A percentile compares a stretch with the other conserved stretches of the same genome.
phyloP scores from a whole-genome alignment of 1,139 yeast genomes.

The Blastobotrys petasosporus region DNA sequence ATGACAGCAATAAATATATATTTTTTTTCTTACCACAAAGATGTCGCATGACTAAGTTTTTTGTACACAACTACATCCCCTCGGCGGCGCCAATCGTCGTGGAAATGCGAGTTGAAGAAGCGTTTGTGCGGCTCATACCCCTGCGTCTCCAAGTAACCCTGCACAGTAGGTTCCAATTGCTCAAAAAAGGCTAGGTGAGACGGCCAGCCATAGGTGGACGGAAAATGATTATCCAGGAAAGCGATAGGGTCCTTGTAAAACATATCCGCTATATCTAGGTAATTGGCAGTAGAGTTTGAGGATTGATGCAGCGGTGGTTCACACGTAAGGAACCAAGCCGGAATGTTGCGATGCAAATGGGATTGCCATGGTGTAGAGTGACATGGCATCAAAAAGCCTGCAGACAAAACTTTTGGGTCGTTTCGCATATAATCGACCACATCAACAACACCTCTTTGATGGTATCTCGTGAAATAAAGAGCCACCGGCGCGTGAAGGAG shows the following conservation, averaged over 20 bases:
- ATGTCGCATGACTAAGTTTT: not conserved
- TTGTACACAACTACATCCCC: constrained; percentile 70
- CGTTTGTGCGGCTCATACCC: constrained; percentile 38
- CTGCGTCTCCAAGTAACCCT: constrained; percentile 36
- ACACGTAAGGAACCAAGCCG: constrained; percentile 78
- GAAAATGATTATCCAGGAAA: constrained; percentile 40
- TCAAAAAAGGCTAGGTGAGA: constrained; percentile 66
- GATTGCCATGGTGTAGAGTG: constrained; percentile 97
- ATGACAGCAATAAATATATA: not conserved
- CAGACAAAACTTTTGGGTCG: constrained; percentile 40
- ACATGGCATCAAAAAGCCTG: constrained; percentile 89
- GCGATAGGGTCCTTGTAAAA: constrained; percentile 61
- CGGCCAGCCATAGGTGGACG: constrained; percentile 57
- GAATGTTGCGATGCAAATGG: constrained; percentile 56
- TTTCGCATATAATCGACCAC: constrained; percentile 51
- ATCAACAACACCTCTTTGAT: constrained; percentile 81
- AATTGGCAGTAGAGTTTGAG: constrained; percentile 36
- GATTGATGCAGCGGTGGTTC: constrained; percentile 66
- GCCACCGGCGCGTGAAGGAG: constrained; percentile 44
- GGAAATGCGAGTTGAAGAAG: constrained; percentile 72
- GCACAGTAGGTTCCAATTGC: constrained; percentile 46
- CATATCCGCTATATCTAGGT: constrained; percentile 81
- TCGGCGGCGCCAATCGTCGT: constrained; percentile 76
- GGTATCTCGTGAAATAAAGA: constrained; percentile 51
- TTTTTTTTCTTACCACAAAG: not conserved